These are phyloP conservation scores for Linum lewisii DNA, from an alignment of 345 rosid genomes.

Conservation along the genomic window DNA sequence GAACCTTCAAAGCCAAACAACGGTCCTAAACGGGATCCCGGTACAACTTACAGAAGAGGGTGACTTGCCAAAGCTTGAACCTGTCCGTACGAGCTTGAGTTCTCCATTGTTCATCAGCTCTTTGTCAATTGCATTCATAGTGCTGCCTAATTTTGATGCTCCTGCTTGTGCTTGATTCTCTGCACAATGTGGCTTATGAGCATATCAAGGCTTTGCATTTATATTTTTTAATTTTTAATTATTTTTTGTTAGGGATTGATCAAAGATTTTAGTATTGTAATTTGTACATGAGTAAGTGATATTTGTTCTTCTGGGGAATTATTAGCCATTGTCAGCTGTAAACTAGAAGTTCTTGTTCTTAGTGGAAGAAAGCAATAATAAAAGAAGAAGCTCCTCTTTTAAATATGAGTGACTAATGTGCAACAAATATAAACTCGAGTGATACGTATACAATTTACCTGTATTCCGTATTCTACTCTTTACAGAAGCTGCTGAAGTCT, in stretches of 20 bases:
- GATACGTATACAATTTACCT: too few relatives aligned
- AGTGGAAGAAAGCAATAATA: not conserved
- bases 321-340: conserved; percentile 17
- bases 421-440: too few relatives aligned
- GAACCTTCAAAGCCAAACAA: conserved; percentile 48
- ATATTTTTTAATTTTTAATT: too few relatives aligned
- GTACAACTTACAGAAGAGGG: conserved; percentile 36
- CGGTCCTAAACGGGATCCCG: conserved; percentile 72
- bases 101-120: conserved; percentile 47
- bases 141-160: conserved; percentile 65
- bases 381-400: not conserved
- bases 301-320: not conserved
- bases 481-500: too few relatives aligned
- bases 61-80: conserved; percentile 54
- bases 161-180: conserved; percentile 43
- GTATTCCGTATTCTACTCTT: too few relatives aligned
- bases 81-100: conserved; percentile 30
- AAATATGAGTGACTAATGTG: too few relatives aligned
- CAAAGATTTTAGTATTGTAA: too few relatives aligned
- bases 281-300: conserved; percentile 9
- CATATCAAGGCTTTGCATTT: not conserved
- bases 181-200: not conserved
- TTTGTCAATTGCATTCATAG: conserved; percentile 67
- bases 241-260: too few relatives aligned
- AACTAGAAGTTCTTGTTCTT: conserved; percentile 5